Conservation (phyloP, 768 basidiomycete species). For the Porphyrellus cyaneotinctus region DNA sequence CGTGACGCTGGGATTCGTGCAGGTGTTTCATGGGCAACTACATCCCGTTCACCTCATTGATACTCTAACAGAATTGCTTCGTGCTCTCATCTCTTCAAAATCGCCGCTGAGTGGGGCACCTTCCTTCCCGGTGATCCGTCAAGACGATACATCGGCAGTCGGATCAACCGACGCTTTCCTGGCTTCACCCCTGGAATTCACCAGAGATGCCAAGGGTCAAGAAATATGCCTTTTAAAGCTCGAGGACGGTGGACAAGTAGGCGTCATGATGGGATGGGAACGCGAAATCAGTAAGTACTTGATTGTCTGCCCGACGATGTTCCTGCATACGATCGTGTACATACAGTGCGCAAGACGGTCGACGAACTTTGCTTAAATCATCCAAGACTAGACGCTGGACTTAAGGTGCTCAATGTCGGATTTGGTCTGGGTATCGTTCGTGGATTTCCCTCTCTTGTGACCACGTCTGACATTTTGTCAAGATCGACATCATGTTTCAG, state of each 20-base stretch:
- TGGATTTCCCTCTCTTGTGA: not conserved
- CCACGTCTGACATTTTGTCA: constrained; percentile 6
- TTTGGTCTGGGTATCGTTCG: constrained; percentile 91
- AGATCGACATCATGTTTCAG: constrained; percentile 88
- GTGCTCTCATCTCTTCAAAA: constrained; percentile 55
- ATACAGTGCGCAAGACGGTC: constrained; percentile 77
- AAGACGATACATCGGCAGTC: constrained; percentile 52
- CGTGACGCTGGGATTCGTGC: constrained; percentile 91
- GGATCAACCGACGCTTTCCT: constrained; percentile 70
- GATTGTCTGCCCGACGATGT: not conserved
- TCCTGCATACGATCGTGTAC: constrained; percentile 19
- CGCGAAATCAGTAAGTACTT: constrained; percentile 57
- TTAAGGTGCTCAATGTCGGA: constrained; percentile 84
- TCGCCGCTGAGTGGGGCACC: constrained; percentile 23
- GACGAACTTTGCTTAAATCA: constrained; percentile 53
- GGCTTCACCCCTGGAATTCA: constrained; percentile 62
- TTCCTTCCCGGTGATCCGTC: constrained; percentile 41
- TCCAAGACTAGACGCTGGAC: constrained; percentile 38
- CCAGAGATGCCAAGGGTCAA: constrained; percentile 67
- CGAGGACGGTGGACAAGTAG: constrained; percentile 69
- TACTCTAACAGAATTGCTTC: constrained; percentile 57
- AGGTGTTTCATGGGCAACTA: constrained; percentile 45
- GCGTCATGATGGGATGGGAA: constrained; percentile 99
- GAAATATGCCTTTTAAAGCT: constrained; percentile 72
- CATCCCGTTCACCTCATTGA: constrained; percentile 5